Conservation (phyloP, 805 yeast genomes). For the Middelhovenomyces tepae region DNA sequence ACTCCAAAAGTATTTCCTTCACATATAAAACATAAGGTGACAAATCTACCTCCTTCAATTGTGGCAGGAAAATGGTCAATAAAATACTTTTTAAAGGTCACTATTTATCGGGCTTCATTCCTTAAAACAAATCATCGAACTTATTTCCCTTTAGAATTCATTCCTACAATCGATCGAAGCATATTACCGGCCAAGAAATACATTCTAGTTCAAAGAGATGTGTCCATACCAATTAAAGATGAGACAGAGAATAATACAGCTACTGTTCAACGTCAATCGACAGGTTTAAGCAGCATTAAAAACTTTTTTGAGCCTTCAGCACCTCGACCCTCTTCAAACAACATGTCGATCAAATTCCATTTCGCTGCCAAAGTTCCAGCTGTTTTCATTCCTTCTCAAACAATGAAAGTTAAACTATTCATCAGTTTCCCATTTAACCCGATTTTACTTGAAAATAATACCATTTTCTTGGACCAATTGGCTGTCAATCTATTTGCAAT, state of each 20-base stretch:
- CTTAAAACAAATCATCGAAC: slow-evolving; percentile 40
- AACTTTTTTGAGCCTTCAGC: too few species aligned
- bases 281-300: slow-evolving; percentile 6
- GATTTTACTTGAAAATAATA: too few species aligned
- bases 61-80: slow-evolving; percentile 23
- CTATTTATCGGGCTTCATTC: slow-evolving; percentile 45
- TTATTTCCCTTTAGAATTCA: slow-evolving; percentile 42
- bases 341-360: slow-evolving; percentile 38
- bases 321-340: slow-evolving; percentile 9
- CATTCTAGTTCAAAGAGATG: slow-evolving; percentile 30
- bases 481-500: slow-evolving; percentile 25
- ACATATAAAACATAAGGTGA: slow-evolving; percentile 20
- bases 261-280: neutral
- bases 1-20: slow-evolving; percentile 6
- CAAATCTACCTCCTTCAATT: slow-evolving; percentile 29
- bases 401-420: slow-evolving; percentile 6
- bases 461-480: slow-evolving; percentile 36
- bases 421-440: neutral
- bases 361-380: slow-evolving; percentile 40
- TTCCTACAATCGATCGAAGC: slow-evolving; percentile 34
- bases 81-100: slow-evolving; percentile 51
- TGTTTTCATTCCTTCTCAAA: slow-evolving; percentile 33
- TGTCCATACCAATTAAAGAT: slow-evolving; percentile 12
- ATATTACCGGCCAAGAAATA: slow-evolving; percentile 5
- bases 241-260: too few species aligned